Evolutionary conservation across 768 basidiomycete genomes (phyloP).

Genomic region (Candolleomyces efflorescens): DNA sequence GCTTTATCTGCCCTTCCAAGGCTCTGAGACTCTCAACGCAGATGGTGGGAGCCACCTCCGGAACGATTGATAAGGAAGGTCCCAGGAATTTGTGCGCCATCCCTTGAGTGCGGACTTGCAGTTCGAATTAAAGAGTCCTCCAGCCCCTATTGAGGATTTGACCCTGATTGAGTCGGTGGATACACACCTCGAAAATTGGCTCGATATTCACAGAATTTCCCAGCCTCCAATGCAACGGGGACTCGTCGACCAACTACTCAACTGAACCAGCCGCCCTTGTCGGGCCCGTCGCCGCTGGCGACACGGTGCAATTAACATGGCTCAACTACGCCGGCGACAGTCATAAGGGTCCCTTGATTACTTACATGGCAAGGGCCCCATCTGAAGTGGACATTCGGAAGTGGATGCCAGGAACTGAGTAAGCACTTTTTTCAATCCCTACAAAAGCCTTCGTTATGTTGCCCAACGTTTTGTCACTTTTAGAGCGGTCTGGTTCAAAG

Average conservation of each 20-base stretch:
- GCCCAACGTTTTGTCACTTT: neutral
- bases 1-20: too few relatives aligned
- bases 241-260: slow-evolving; percentile 12
- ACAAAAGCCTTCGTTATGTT: neutral
- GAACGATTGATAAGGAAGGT: slow-evolving; percentile 32
- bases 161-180: slow-evolving; percentile 26
- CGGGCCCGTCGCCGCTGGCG: slow-evolving; percentile 36
- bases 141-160: slow-evolving; percentile 31
- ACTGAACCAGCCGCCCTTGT: slow-evolving; percentile 22
- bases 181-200: neutral
- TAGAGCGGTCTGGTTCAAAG: slow-evolving; percentile 48
- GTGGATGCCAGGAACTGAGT: slow-evolving; percentile 38
- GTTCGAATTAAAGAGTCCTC: neutral
- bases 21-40: neutral
- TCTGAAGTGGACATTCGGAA: slow-evolving; percentile 26
- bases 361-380: slow-evolving; percentile 44
- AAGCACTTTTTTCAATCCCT: neutral
- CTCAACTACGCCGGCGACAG: neutral
- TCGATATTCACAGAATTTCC: neutral
- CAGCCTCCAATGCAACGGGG: slow-evolving; percentile 27
- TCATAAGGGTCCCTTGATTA: slow-evolving; percentile 37
- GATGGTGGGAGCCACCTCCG: slow-evolving; percentile 25
- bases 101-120: neutral
- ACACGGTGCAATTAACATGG: slow-evolving; percentile 38
- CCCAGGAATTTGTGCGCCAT: slow-evolving; percentile 26